Evolutionary conservation across 2,329 filamentous ascomycete species (phyloP), one percentile per base, ranked within the genome.

Genomic region (Colletotrichum somersetense): DNA sequence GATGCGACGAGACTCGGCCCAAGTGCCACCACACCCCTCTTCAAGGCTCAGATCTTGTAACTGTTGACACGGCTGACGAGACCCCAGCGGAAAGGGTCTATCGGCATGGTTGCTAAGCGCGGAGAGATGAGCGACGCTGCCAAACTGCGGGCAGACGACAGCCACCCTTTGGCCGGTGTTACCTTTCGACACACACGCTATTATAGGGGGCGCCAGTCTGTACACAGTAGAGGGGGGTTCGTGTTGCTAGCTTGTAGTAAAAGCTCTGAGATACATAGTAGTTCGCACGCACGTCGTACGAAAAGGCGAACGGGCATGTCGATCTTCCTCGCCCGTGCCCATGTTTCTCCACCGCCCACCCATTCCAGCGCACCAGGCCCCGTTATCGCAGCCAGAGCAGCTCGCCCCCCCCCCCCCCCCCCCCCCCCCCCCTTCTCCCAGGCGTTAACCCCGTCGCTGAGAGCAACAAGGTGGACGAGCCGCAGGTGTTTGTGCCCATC

Each of bases 321-420:
- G 66, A 58, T 62, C 56, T 33, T 23, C 33, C 55, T 52, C 18
- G 53, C n/a, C 23, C 42, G 30, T 40, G 48, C 66, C 59, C 66
- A 65, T 68, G 33, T 44, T 44, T 33, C 26, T 68, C 44, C n/a
- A n/a, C n/a, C n/a, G n/a, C n/a, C 46, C 58, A 18, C 59, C 59
- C 63, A 59, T 30, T 52, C 50, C 59, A 72, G 59, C 64, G 59
- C 66, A 53, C 20, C n/a, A 33, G 18, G 23, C 59, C 68, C 69
- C 69, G 69, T 72, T 72, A 72, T 72, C 69, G 69, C 69, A 69
- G 57, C 57, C 40, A 16, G 44, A 14, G 42, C 42, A 35, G 35
- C 42, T 52, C 18, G 52, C 23, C 58, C n/a, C 40, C 53, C n/a
- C n/a, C n/a, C n/a, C n/a, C 57, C 55, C 46, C 38, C 3, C 38